Evolutionary conservation across 1,139 yeast genomes (phyloP).

Genomic region (Candida sanyaensis): DNA sequence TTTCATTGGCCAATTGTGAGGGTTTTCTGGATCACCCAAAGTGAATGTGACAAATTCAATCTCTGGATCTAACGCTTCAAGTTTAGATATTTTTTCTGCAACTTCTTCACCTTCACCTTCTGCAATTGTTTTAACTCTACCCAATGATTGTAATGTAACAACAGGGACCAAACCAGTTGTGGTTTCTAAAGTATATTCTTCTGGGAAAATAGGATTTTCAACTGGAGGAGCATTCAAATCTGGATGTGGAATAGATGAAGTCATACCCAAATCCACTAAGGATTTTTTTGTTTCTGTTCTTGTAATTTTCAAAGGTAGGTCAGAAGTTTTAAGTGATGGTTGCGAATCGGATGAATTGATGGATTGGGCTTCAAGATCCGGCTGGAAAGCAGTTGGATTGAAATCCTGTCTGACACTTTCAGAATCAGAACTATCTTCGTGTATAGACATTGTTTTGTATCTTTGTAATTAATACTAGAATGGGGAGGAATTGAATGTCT

Average conservation of each 20-base stretch:
- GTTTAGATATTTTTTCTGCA: slow-evolving; percentile 15
- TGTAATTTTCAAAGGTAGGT: slow-evolving; percentile 16
- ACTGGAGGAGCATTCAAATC: slow-evolving; percentile 66
- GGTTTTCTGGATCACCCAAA: slow-evolving; percentile 80
- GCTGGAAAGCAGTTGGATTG: slow-evolving; percentile 6
- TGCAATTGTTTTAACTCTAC: slow-evolving; percentile 46
- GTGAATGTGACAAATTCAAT: slow-evolving; percentile 81
- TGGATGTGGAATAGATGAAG: slow-evolving; percentile 50
- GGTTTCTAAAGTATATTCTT: slow-evolving; percentile 86
- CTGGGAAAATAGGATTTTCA: slow-evolving; percentile 77
- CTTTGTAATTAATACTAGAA: background rate
- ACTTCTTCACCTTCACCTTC: slow-evolving; percentile 11
- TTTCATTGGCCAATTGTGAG: slow-evolving; percentile 72
- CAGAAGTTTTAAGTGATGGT: background rate
- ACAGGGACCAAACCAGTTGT: slow-evolving; percentile 84
- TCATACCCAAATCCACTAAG: slow-evolving; percentile 61
- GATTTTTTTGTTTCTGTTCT: slow-evolving; percentile 73
- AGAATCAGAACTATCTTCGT: slow-evolving; percentile 8
- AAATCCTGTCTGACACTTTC: slow-evolving; percentile 7
- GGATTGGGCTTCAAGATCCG: slow-evolving; percentile 7
- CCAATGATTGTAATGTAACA: slow-evolving; percentile 65
- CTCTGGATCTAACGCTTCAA: slow-evolving; percentile 53
- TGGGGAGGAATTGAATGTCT: background rate
- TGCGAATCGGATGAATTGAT: slow-evolving; percentile 7
- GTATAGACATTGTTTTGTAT: background rate